These are phyloP conservation scores for Aureobasidium sp. DNA, from an alignment of 2,329 filamentous ascomycete species.

Conservation along the genomic window DNA sequence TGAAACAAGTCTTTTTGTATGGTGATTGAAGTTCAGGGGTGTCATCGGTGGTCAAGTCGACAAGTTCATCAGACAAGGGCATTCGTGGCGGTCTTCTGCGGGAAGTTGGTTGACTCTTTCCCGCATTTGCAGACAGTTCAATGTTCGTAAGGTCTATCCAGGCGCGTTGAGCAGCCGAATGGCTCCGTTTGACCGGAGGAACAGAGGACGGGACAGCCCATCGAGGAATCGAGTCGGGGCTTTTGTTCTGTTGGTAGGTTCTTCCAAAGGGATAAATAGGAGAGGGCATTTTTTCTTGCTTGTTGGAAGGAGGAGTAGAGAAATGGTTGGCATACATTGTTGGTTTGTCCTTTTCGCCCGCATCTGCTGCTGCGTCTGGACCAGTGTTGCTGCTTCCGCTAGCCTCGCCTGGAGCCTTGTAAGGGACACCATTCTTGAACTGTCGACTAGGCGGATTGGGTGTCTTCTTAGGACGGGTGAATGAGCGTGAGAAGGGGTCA, in stretches of 20 bases:
- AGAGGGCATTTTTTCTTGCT: background rate
- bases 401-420: background rate
- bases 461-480: slow-evolving; percentile 25
- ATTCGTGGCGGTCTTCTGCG: background rate
- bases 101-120: background rate
- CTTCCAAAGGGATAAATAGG: slow-evolving; percentile 12
- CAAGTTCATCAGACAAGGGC: background rate
- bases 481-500: slow-evolving; percentile 15
- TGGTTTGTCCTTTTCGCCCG: slow-evolving; percentile 13
- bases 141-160: background rate
- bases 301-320: slow-evolving; percentile 7
- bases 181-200: background rate
- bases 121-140: background rate
- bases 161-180: slow-evolving; percentile 13
- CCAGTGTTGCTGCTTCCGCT: background rate
- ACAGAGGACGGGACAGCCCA: slow-evolving; percentile 24
- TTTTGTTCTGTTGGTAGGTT: slow-evolving; percentile 10
- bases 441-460: slow-evolving; percentile 27
- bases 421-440: slow-evolving; percentile 19
- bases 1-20: slow-evolving; percentile 9
- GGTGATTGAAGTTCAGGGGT: background rate
- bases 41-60: background rate
- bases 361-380: background rate
- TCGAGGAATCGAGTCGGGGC: slow-evolving; percentile 19
- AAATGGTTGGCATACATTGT: slow-evolving; percentile 15